These are phyloP conservation scores for Penicillium bialowiezense DNA, from an alignment of 495 filamentous ascomycete genomes.

Conservation along the genomic window DNA sequence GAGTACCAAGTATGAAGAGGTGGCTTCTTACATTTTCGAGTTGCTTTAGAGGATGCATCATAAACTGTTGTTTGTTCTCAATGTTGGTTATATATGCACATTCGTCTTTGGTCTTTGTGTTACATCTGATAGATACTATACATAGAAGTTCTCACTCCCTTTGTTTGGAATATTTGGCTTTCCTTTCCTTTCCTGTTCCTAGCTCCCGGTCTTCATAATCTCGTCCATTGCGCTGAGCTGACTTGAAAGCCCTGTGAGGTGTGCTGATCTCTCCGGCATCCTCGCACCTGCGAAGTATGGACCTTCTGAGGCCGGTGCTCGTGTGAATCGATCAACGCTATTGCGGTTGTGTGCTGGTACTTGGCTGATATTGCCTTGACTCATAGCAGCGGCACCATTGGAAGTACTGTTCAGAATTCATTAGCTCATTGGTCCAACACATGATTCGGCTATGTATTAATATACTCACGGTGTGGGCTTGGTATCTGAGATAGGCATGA, in stretches of 20 bases:
- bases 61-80: background rate
- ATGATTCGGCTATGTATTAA: too few relatives aligned
- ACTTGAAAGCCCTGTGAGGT: slow-evolving; percentile 30
- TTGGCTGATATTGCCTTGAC: slow-evolving; percentile 31
- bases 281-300: slow-evolving; percentile 39
- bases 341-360: slow-evolving; percentile 25
- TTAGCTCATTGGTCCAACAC: slow-evolving; percentile 8
- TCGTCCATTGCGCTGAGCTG: slow-evolving; percentile 36
- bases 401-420: slow-evolving; percentile 2
- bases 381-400: slow-evolving; percentile 25
- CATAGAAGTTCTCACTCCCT: slow-evolving; percentile 14
- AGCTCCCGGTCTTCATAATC: slow-evolving; percentile 25
- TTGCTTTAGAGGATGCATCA: slow-evolving; percentile 23
- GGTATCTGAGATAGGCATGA: slow-evolving; percentile 21
- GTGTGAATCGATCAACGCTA: slow-evolving; percentile 32
- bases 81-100: background rate
- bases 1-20: slow-evolving; percentile 50
- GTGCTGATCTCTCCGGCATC: slow-evolving; percentile 33
- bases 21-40: slow-evolving; percentile 44
- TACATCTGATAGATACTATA: slow-evolving; percentile 20
- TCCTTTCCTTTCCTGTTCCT: slow-evolving; percentile 10
- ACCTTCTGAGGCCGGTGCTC: slow-evolving; percentile 32
- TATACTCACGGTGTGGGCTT: slow-evolving; percentile 13
- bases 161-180: slow-evolving; percentile 13
- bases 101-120: background rate